Conservation (phyloP, 2,329 filamentous ascomycete genomes). For the Botrytis fabae region DNA sequence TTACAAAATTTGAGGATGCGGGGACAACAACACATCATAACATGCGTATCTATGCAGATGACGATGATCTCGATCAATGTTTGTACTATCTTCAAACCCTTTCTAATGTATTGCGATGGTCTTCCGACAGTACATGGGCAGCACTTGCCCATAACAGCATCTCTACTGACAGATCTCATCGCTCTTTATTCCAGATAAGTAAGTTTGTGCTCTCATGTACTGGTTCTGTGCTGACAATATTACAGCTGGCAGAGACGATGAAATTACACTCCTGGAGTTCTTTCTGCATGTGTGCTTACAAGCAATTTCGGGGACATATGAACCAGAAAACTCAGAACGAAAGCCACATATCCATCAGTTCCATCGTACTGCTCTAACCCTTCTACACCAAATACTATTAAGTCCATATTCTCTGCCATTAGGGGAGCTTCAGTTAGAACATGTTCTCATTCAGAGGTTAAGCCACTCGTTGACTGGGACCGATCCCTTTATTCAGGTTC, state of each 20-base stretch:
- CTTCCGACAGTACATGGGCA: slow-evolving; percentile 68
- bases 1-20: slow-evolving; percentile 32
- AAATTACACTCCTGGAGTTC: slow-evolving; percentile 65
- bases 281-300: slow-evolving; percentile 65
- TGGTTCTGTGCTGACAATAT: slow-evolving; percentile 26
- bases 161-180: slow-evolving; percentile 48
- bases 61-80: slow-evolving; percentile 73
- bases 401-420: slow-evolving; percentile 62
- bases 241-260: slow-evolving; percentile 54
- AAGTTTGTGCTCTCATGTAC: slow-evolving; percentile 41
- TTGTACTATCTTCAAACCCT: slow-evolving; percentile 77
- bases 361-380: slow-evolving; percentile 67
- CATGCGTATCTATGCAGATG: slow-evolving; percentile 47
- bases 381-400: slow-evolving; percentile 68
- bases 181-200: slow-evolving; percentile 52
- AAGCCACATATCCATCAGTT: slow-evolving; percentile 62
- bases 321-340: slow-evolving; percentile 42
- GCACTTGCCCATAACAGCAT: slow-evolving; percentile 65
- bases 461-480: slow-evolving; percentile 58
- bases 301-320: slow-evolving; percentile 54
- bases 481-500: slow-evolving; percentile 72
- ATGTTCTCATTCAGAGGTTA: slow-evolving; percentile 68
- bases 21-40: slow-evolving; percentile 32
- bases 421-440: slow-evolving; percentile 66
- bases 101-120: slow-evolving; percentile 68